A percentile compares a stretch with the other conserved stretches of the same genome.
Conservation (phyloP, 257 asterid species). For the Schizonepeta tenuifolia region DNA sequence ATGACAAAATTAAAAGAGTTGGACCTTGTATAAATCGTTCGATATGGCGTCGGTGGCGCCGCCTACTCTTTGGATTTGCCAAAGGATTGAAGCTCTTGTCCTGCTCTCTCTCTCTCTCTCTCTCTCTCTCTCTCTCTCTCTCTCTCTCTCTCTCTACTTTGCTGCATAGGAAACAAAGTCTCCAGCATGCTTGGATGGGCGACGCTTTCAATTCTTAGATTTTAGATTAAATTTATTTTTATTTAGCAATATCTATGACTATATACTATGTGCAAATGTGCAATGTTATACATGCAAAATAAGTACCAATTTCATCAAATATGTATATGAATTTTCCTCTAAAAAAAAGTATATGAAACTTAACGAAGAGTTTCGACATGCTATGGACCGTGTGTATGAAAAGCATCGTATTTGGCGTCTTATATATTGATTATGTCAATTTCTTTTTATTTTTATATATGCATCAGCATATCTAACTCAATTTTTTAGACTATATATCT, state of each 20-base stretch:
- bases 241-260: neutral
- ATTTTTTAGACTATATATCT: too few species aligned
- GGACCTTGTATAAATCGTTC: conserved; percentile 40
- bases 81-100: conserved; percentile 48
- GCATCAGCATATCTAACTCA: too few species aligned
- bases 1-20: conserved; percentile 9
- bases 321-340: too few species aligned
- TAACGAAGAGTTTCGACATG: neutral
- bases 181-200: neutral
- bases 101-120: conserved; percentile 10
- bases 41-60: conserved; percentile 53
- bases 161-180: conserved; percentile 4
- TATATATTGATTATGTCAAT: too few species aligned
- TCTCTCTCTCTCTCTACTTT: neutral
- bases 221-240: neutral
- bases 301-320: too few species aligned
- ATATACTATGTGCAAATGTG: too few species aligned
- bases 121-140: conserved; percentile 10
- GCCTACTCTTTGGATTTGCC: conserved; percentile 66
- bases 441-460: too few species aligned
- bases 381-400: neutral
- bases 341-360: too few species aligned
- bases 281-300: too few species aligned
- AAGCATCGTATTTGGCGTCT: too few species aligned
- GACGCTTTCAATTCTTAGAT: neutral